These are phyloP conservation scores for Colletotrichum eleusines DNA, from an alignment of 2,329 filamentous ascomycete genomes.

Conservation along the genomic window DNA sequence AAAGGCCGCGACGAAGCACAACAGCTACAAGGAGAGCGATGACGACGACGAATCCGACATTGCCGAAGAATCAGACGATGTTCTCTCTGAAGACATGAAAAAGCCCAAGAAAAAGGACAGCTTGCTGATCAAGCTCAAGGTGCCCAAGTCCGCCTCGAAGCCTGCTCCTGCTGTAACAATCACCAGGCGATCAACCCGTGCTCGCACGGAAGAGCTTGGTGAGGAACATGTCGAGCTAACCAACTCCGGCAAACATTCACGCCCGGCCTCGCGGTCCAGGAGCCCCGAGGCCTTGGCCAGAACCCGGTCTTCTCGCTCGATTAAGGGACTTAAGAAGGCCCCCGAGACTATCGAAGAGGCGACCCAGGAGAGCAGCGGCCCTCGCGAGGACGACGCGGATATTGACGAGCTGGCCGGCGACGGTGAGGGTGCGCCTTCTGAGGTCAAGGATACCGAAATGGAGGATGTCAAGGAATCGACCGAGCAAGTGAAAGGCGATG, in stretches of 20 bases:
- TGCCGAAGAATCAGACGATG: conserved; percentile 46
- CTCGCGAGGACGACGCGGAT: conserved; percentile 51
- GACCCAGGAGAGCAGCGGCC: conserved; percentile 63
- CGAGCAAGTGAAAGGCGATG: conserved; percentile 50
- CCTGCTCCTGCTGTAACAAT: conserved; percentile 42
- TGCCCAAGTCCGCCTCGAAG: conserved; percentile 46
- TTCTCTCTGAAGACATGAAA: conserved; percentile 41
- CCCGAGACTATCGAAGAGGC: conserved; percentile 65
- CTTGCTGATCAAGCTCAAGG: conserved; percentile 60
- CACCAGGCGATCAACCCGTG: conserved; percentile 64
- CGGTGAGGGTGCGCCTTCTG: conserved; percentile 46
- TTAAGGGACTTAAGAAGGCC: conserved; percentile 63
- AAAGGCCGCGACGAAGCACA: conserved; percentile 58
- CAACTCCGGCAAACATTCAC: conserved; percentile 70
- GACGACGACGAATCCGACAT: conserved; percentile 52
- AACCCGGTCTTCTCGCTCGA: conserved; percentile 61
- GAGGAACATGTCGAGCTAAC: conserved; percentile 70
- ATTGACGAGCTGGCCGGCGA: conserved; percentile 55
- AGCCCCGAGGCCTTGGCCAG: conserved; percentile 66
- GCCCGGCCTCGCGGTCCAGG: conserved; percentile 60
- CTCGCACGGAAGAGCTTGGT: conserved; percentile 66
- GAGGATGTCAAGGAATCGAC: conserved; percentile 48
- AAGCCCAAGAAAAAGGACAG: conserved; percentile 45
- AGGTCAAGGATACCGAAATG: conserved; percentile 41
- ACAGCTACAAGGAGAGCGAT: conserved; percentile 62